Percentiles rank a stretch among this genome's conserved stretches.
Conservation (phyloP, 768 basidiomycete species). For the Artomyces pyxidatus region DNA sequence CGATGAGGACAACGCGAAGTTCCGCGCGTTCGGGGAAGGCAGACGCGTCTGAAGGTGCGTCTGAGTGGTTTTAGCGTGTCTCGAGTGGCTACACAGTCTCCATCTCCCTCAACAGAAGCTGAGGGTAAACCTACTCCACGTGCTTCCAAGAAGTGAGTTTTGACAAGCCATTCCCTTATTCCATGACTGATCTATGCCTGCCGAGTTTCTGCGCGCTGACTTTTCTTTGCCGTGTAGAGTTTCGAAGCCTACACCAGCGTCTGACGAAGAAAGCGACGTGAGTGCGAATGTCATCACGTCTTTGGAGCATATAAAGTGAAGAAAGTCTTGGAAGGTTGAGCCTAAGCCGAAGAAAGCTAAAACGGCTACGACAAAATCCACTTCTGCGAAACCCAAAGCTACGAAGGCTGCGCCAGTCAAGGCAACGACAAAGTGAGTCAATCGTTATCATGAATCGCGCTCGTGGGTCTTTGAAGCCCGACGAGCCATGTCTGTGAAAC, state of each 20-base stretch:
- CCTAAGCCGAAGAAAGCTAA: slow-evolving; percentile 15
- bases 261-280: slow-evolving; percentile 3
- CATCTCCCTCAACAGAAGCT: too few species aligned
- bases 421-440: slow-evolving; percentile 5
- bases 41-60: slow-evolving; percentile 20
- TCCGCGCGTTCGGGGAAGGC: slow-evolving; percentile 29
- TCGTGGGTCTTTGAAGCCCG: too few species aligned
- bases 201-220: background rate
- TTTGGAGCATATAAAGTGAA: background rate
- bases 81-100: too few species aligned
- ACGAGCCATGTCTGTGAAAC: too few species aligned
- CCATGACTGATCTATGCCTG: too few species aligned
- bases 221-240: background rate
- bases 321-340: slow-evolving; percentile 6
- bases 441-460: too few species aligned
- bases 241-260: background rate
- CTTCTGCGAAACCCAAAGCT: slow-evolving; percentile 32
- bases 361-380: slow-evolving; percentile 6
- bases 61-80: too few species aligned
- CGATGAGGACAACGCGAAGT: slow-evolving; percentile 37
- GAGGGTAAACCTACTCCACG: too few species aligned
- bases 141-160: too few species aligned
- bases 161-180: too few species aligned
- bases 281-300: background rate
- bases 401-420: slow-evolving; percentile 17